These are phyloP conservation scores for Microdochium bolleyi DNA, from an alignment of 2,329 filamentous ascomycete genomes.

Conservation along the genomic window DNA sequence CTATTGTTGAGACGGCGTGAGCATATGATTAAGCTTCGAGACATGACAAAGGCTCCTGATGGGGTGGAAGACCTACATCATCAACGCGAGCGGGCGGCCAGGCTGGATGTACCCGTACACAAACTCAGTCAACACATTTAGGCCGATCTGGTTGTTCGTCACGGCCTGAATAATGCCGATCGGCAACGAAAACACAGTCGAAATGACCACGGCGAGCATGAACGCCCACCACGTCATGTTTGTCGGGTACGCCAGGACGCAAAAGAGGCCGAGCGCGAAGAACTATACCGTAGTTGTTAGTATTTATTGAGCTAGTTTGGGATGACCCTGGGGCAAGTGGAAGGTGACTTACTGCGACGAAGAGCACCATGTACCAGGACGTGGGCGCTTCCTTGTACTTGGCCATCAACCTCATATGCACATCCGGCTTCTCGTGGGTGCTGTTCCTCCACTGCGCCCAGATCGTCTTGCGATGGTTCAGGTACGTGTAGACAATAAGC, in stretches of 20 bases:
- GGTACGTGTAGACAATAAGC: constrained; percentile 57
- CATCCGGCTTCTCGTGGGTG: constrained; percentile 51
- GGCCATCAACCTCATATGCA: constrained; percentile 57
- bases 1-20: constrained; percentile 21
- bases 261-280: constrained; percentile 43
- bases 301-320: background rate
- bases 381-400: constrained; percentile 55
- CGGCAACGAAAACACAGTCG: constrained; percentile 56
- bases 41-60: background rate
- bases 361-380: constrained; percentile 56
- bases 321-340: background rate
- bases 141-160: constrained; percentile 62
- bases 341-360: constrained; percentile 36
- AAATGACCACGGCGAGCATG: constrained; percentile 56
- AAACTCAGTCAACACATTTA: constrained; percentile 71
- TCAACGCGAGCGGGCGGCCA: constrained; percentile 62
- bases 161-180: constrained; percentile 64
- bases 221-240: constrained; percentile 69
- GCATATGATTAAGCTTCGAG: background rate
- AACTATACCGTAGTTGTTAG: constrained; percentile 28
- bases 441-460: constrained; percentile 55
- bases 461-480: constrained; percentile 61
- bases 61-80: constrained; percentile 44
- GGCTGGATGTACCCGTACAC: constrained; percentile 70
- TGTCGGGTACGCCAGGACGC: constrained; percentile 54